Conservation (phyloP, 1,284 basidiomycete species). For the Mycena sp. region DNA sequence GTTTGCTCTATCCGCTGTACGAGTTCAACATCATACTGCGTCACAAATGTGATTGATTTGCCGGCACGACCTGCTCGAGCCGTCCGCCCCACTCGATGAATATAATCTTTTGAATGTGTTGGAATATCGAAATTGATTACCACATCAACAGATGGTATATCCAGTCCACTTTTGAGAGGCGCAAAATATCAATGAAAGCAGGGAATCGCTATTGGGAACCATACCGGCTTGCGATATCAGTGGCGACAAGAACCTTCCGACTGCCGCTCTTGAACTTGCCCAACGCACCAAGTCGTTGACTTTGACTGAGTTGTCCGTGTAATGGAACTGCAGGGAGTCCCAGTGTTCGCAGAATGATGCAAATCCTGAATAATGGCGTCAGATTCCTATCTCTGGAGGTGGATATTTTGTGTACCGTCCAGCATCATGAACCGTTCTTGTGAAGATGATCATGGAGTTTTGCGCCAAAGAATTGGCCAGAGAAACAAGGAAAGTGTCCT, state of each 20-base stretch:
- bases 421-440: slow-evolving; percentile 94
- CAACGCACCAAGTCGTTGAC: slow-evolving; percentile 92
- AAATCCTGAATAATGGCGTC: slow-evolving; percentile 62
- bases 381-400: neutral
- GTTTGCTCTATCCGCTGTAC: slow-evolving; percentile 95
- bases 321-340: slow-evolving; percentile 97
- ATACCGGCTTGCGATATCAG: slow-evolving; percentile 95
- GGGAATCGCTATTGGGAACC: slow-evolving; percentile 30
- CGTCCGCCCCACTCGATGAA: slow-evolving; percentile 97
- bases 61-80: slow-evolving; percentile 96
- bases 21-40: slow-evolving; percentile 98
- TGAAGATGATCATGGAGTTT: slow-evolving; percentile 97
- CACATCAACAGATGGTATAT: slow-evolving; percentile 96
- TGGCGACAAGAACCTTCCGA: slow-evolving; percentile 93
- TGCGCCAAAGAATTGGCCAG: slow-evolving; percentile 90
- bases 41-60: slow-evolving; percentile 95
- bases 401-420: slow-evolving; percentile 63
- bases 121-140: slow-evolving; percentile 99
- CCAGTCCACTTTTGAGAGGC: slow-evolving; percentile 76
- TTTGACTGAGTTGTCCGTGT: slow-evolving; percentile 96
- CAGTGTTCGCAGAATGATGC: slow-evolving; percentile 90
- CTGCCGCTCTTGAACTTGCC: slow-evolving; percentile 97
- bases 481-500: slow-evolving; percentile 93
- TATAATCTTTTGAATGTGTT: slow-evolving; percentile 99
- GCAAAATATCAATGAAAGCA: neutral